These are phyloP conservation scores for Cryphonectria japonica DNA, from an alignment of 2,329 filamentous ascomycete species.

Conservation along the genomic window DNA sequence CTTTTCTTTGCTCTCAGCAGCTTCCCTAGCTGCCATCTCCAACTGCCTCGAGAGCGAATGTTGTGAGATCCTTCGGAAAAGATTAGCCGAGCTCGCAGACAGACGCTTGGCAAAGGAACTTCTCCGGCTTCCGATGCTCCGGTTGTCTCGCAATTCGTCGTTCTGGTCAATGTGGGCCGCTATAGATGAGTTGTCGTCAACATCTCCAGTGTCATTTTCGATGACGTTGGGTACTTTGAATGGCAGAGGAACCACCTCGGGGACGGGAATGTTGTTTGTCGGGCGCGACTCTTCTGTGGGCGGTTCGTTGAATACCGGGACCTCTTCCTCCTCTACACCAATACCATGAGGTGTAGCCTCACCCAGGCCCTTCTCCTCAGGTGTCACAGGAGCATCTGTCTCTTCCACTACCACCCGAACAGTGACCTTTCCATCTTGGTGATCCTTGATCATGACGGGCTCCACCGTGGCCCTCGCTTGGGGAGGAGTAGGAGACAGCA, in stretches of 20 bases:
- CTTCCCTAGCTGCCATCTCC: constrained; percentile 32
- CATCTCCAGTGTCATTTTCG: constrained; percentile 37
- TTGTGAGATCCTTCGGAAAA: constrained; percentile 51
- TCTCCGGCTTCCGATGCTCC: constrained; percentile 36
- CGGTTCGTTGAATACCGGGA: constrained; percentile 35
- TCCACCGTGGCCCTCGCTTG: constrained; percentile 43
- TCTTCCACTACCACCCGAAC: constrained; percentile 59
- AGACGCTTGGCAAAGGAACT: constrained; percentile 52
- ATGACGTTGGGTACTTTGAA: constrained; percentile 61
- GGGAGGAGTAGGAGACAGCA: constrained; percentile 30
- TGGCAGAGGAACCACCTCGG: constrained; percentile 66
- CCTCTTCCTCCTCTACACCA: constrained; percentile 39
- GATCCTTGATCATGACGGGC: constrained; percentile 46
- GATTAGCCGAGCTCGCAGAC: constrained; percentile 50
- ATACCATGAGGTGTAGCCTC: constrained; percentile 33
- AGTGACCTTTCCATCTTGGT: constrained; percentile 53
- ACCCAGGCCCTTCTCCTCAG: constrained; percentile 37
- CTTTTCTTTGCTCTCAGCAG: constrained; percentile 50
- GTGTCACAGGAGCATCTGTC: constrained; percentile 36
- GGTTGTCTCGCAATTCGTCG: constrained; percentile 43
- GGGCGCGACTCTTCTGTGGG: constrained; percentile 36
- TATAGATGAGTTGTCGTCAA: constrained; percentile 65
- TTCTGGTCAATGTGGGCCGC: constrained; percentile 70
- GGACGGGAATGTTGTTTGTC: constrained; percentile 47
- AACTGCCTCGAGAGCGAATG: constrained; percentile 33